Conservation (phyloP, 805 yeast species). For the Candida orba region DNA sequence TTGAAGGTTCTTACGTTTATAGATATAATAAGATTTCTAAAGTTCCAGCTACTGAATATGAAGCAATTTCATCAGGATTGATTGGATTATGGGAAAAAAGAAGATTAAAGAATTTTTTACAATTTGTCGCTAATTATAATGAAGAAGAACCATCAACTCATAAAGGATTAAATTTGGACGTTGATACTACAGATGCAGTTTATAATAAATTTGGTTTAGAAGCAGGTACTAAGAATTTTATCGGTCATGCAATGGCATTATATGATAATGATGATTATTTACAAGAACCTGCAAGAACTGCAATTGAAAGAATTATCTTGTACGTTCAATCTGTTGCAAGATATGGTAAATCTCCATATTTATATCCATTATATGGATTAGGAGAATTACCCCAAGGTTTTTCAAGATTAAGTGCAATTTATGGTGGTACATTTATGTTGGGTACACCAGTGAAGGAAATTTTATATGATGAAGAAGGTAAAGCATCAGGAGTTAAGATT, state of each 20-base stretch:
- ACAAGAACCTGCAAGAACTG: constrained; percentile 83
- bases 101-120: constrained; percentile 87
- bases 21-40: constrained; percentile 81
- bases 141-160: constrained; percentile 78
- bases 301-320: constrained; percentile 76
- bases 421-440: constrained; percentile 98
- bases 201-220: constrained; percentile 87
- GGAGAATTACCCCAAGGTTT: constrained; percentile 99
- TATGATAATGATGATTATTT: constrained; percentile 91
- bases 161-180: constrained; percentile 79
- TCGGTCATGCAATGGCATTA: constrained; percentile 98
- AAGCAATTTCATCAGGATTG: constrained; percentile 84
- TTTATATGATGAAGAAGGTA: constrained; percentile 62
- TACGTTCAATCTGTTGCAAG: constrained; percentile 89
- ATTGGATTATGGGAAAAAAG: constrained; percentile 97
- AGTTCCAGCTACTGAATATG: constrained; percentile 88
- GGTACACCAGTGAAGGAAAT: constrained; percentile 93
- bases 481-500: constrained; percentile 79
- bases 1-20: constrained; percentile 92
- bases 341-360: constrained; percentile 93
- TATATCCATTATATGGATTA: constrained; percentile 91
- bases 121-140: constrained; percentile 74
- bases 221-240: constrained; percentile 88
- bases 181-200: constrained; percentile 85
- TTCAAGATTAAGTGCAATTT: constrained; percentile 92